phyloP scores from a whole-genome alignment of 2,329 filamentous ascomycete species.

The Aspergillus unguis region DNA sequence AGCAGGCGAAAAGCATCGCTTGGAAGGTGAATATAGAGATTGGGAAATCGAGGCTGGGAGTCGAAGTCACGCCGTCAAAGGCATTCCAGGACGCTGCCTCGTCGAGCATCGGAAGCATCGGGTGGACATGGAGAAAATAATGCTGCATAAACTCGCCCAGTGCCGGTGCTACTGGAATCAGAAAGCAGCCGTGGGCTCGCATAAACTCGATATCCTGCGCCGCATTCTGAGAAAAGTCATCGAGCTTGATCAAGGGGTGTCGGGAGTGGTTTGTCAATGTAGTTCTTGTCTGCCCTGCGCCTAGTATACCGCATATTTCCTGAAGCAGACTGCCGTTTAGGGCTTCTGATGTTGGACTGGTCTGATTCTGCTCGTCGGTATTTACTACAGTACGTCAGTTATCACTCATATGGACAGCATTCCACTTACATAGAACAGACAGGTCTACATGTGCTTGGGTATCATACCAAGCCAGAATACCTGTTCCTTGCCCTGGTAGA shows the following conservation, averaged over 20 bases:
- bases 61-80: background rate
- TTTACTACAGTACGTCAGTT: background rate
- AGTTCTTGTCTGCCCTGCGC: too few species aligned
- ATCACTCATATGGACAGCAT: background rate
- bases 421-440: background rate
- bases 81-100: constrained; percentile 1
- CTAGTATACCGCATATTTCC: background rate
- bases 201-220: background rate
- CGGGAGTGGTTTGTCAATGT: background rate
- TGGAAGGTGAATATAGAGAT: constrained; percentile 1
- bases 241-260: background rate
- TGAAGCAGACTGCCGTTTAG: background rate
- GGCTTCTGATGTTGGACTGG: background rate
- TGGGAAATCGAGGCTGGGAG: background rate
- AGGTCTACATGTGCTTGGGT: background rate
- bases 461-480: background rate
- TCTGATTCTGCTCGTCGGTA: background rate
- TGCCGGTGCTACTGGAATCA: background rate
- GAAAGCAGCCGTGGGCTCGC: background rate
- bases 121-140: background rate
- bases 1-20: background rate
- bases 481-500: background rate
- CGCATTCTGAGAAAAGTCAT: background rate
- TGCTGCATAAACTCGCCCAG: background rate
- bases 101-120: background rate